A percentile compares a stretch with the other conserved stretches of the same genome.
Evolutionary conservation across 2,329 filamentous ascomycete genomes (phyloP).

Genomic region (Dissoconium aciculare): DNA sequence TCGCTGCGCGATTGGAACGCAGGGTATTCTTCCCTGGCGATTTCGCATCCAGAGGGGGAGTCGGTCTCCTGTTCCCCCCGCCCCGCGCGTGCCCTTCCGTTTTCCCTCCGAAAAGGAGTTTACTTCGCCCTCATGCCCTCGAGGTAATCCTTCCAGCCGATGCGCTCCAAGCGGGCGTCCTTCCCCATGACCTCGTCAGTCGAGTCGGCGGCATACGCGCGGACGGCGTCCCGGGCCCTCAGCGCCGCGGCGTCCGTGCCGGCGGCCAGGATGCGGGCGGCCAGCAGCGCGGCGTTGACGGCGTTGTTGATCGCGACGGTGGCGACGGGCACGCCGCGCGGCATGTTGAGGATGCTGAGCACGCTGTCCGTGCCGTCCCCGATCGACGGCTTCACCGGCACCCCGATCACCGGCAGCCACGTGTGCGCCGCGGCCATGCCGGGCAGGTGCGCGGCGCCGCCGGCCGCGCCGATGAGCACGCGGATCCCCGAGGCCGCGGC

Average conservation of each 20-base stretch:
- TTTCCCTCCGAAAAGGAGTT: too few relatives aligned
- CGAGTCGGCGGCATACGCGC: not conserved
- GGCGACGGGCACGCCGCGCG: slow-evolving; percentile 29
- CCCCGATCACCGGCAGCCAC: slow-evolving; percentile 35
- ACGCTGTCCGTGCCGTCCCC: slow-evolving; percentile 37
- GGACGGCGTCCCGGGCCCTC: not conserved
- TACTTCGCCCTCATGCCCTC: not conserved
- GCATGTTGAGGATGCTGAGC: slow-evolving; percentile 39
- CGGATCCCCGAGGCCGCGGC: slow-evolving; percentile 21
- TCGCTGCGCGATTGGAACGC: too few relatives aligned
- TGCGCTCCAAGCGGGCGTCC: not conserved
- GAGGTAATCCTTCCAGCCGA: not conserved
- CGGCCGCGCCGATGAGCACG: slow-evolving; percentile 36
- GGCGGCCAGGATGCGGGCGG: slow-evolving; percentile 29
- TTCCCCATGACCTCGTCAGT: not conserved
- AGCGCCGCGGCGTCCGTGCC: slow-evolving; percentile 1
- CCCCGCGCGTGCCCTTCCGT: too few relatives aligned
- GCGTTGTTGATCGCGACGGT: slow-evolving; percentile 33
- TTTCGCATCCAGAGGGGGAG: too few relatives aligned
- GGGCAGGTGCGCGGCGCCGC: slow-evolving; percentile 37
- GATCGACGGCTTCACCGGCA: slow-evolving; percentile 36
- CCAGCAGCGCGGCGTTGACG: slow-evolving; percentile 33
- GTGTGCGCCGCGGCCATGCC: slow-evolving; percentile 39
- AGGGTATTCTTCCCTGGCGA: too few relatives aligned
- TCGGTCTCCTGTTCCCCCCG: too few relatives aligned